Percentiles rank a stretch among this genome's conserved stretches.
Conservation (phyloP, 192 early-diverging fungal species). For the Coemansia sp. region DNA sequence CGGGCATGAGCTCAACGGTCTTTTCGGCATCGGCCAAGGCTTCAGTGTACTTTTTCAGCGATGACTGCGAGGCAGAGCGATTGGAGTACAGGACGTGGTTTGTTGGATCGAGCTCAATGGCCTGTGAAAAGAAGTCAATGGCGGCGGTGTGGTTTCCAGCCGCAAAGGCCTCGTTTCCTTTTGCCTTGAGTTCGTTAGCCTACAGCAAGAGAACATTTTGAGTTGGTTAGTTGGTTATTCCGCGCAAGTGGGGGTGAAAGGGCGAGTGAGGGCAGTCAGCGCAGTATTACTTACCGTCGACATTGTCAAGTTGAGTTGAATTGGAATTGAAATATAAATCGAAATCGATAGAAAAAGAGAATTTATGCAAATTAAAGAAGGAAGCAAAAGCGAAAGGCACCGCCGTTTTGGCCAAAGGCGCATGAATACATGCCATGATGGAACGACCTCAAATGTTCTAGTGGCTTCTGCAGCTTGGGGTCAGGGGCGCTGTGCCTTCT, state of each 20-base stretch:
- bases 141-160: slow-evolving; percentile 77
- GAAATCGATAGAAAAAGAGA: background rate
- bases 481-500: background rate
- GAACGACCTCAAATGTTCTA: background rate
- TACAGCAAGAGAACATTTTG: slow-evolving; percentile 8
- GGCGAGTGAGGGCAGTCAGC: background rate
- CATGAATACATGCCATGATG: background rate
- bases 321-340: background rate
- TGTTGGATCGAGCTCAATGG: slow-evolving; percentile 80
- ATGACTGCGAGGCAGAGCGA: slow-evolving; percentile 84
- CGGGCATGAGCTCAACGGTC: slow-evolving; percentile 77
- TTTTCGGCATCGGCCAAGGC: slow-evolving; percentile 86
- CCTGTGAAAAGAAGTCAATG: slow-evolving; percentile 78
- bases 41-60: slow-evolving; percentile 73
- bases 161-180: slow-evolving; percentile 86
- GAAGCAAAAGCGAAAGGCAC: background rate
- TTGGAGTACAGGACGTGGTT: slow-evolving; percentile 96
- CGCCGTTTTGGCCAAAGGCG: background rate
- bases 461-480: background rate
- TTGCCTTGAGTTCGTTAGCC: slow-evolving; percentile 75
- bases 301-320: background rate
- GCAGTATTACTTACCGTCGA: slow-evolving; percentile 7
- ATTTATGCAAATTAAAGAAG: background rate
- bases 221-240: background rate
- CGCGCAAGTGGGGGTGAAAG: background rate